These are phyloP conservation scores for Calonectria multiphialidica DNA, from an alignment of 2,329 filamentous ascomycete species.

Conservation along the genomic window DNA sequence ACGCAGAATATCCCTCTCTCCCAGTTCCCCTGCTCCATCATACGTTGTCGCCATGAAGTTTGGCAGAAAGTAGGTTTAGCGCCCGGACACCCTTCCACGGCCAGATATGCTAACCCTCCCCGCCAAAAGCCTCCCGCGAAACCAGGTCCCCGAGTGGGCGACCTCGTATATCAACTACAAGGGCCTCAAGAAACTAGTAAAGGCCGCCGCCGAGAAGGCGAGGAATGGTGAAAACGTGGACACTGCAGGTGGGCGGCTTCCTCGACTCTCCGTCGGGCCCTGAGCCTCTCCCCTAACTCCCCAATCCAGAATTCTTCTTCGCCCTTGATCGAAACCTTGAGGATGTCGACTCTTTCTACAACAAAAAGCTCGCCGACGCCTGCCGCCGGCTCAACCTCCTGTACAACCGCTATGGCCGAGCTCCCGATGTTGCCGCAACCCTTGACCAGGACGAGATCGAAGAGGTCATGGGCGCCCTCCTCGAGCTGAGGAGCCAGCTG, in stretches of 20 bases:
- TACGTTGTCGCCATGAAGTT: conserved; percentile 66
- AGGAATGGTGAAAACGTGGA: conserved; percentile 83
- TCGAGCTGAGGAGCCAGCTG: conserved; percentile 88
- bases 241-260: conserved; percentile 81
- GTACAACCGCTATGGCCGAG: conserved; percentile 86
- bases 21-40: neutral
- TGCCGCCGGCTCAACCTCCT: conserved; percentile 87
- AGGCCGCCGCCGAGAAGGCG: conserved; percentile 75
- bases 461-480: conserved; percentile 88
- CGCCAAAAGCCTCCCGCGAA: conserved; percentile 73
- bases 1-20: conserved; percentile 3
- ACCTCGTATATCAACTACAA: conserved; percentile 91
- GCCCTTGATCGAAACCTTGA: conserved; percentile 96
- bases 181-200: conserved; percentile 94
- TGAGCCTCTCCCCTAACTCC: conserved; percentile 48
- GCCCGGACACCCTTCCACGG: neutral
- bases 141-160: conserved; percentile 90
- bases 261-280: conserved; percentile 43
- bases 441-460: conserved; percentile 91
- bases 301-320: conserved; percentile 88
- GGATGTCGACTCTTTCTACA: conserved; percentile 96
- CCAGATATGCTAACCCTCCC: conserved; percentile 36
- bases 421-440: conserved; percentile 75
- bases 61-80: conserved; percentile 66
- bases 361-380: conserved; percentile 91